phyloP scores from a whole-genome alignment of 352 stramenopile genomes.

The Phytopythium mirpurense region DNA sequence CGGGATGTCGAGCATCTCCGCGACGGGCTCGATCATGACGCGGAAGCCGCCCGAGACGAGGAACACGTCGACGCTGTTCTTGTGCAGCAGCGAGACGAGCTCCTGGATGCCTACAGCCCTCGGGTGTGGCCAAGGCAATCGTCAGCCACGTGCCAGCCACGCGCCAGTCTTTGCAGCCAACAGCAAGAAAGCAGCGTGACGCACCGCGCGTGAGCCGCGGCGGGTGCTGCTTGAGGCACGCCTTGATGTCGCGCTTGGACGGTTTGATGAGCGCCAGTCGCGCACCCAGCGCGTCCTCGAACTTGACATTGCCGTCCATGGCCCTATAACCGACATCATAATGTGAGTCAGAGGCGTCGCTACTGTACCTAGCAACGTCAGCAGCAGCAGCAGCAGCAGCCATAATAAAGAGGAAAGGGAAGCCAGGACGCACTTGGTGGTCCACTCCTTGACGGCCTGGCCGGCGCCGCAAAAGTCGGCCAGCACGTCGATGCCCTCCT shows the following conservation, averaged over 20 bases:
- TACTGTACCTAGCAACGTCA: too few relatives aligned
- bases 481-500: slow-evolving; percentile 98
- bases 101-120: slow-evolving; percentile 85
- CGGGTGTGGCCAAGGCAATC: too few relatives aligned
- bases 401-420: too few relatives aligned
- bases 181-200: background rate
- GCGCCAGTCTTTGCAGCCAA: background rate
- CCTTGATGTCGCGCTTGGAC: slow-evolving; percentile 81
- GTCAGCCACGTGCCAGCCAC: background rate
- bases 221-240: slow-evolving; percentile 89
- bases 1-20: slow-evolving; percentile 77
- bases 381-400: too few relatives aligned
- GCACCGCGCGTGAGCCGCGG: slow-evolving; percentile 84
- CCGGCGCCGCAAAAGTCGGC: slow-evolving; percentile 94
- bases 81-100: slow-evolving; percentile 88
- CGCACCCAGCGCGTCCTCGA: slow-evolving; percentile 96
- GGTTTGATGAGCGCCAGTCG: slow-evolving; percentile 96
- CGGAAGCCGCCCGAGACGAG: slow-evolving; percentile 98
- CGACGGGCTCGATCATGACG: slow-evolving; percentile 98
- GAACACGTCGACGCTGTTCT: slow-evolving; percentile 92
- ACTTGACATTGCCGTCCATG: slow-evolving; percentile 98
- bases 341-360: background rate
- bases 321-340: slow-evolving; percentile 48
- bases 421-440: slow-evolving; percentile 72
- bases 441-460: slow-evolving; percentile 93